A percentile compares a stretch with the other conserved stretches of the same genome.
These are phyloP conservation scores for Podila verticillata DNA, from an alignment of 192 early-diverging fungal species.

Conservation along the genomic window DNA sequence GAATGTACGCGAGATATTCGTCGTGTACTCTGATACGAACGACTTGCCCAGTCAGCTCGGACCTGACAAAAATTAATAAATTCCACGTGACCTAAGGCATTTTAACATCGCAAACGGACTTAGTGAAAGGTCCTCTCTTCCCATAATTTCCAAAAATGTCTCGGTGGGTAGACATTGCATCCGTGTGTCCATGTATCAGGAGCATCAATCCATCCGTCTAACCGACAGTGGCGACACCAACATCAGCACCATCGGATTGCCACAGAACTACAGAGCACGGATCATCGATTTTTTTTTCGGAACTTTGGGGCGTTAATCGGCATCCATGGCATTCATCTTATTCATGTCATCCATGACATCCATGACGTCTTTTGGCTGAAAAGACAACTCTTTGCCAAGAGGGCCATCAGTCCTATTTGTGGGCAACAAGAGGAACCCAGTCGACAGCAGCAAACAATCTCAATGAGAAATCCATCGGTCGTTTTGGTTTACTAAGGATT, in stretches of 20 bases:
- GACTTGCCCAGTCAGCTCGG: too few relatives aligned
- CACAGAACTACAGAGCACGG: background rate
- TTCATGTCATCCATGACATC: background rate
- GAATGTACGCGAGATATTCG: too few relatives aligned
- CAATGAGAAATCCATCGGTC: background rate
- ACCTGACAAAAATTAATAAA: background rate
- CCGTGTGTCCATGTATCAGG: background rate
- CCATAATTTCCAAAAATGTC: slow-evolving; percentile 6
- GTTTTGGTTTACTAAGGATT: background rate
- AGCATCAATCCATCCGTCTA: slow-evolving; percentile 1
- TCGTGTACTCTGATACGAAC: too few relatives aligned
- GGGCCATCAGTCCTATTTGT: background rate
- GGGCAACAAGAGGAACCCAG: background rate
- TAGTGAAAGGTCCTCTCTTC: background rate
- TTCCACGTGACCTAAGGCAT: background rate
- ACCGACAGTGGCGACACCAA: background rate
- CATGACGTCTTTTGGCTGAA: background rate
- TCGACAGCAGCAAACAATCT: background rate
- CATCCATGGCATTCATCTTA: background rate
- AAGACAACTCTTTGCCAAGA: too few relatives aligned
- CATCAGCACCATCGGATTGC: background rate
- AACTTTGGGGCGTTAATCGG: background rate
- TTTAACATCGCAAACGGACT: background rate
- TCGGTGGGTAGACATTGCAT: slow-evolving; percentile 3
- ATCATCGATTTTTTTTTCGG: background rate